A percentile compares a stretch with the other conserved stretches of the same genome.
Conservation (phyloP, 2,329 filamentous ascomycete genomes). For the Fusarium pseudograminearum region DNA sequence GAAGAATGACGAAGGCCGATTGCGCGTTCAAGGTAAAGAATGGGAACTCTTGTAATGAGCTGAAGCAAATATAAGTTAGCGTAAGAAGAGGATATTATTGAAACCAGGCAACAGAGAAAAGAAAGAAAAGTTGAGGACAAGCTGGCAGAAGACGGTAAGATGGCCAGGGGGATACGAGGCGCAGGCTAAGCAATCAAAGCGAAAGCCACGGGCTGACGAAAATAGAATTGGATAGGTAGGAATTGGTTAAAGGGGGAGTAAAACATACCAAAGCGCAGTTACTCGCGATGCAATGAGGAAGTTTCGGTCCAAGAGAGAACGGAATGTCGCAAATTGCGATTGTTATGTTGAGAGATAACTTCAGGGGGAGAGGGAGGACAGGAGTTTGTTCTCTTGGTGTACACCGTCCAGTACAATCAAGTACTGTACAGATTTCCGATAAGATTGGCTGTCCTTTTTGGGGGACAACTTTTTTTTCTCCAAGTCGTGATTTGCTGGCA, state of each 20-base stretch:
- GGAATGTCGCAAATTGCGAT: constrained; percentile 36
- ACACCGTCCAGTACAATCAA: constrained; percentile 5
- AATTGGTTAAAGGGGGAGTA: constrained; percentile 16
- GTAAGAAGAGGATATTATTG: constrained; percentile 6
- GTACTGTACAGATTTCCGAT: constrained; percentile 30
- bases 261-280: constrained; percentile 29
- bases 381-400: constrained; percentile 11
- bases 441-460: constrained; percentile 28
- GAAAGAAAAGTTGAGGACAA: constrained; percentile 41
- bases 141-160: constrained; percentile 37
- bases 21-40: constrained; percentile 42
- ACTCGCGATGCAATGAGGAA: constrained; percentile 5
- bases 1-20: constrained; percentile 38
- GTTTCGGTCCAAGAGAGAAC: constrained; percentile 25
- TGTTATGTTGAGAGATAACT: constrained; percentile 3
- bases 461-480: constrained; percentile 24
- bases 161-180: constrained; percentile 36
- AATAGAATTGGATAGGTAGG: constrained; percentile 1
- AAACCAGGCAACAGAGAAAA: constrained; percentile 28
- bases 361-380: constrained; percentile 19
- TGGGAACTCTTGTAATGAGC: constrained; percentile 36
- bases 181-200: constrained; percentile 23
- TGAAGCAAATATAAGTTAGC: constrained; percentile 32
- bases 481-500: constrained; percentile 36
- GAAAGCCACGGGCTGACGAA: constrained; percentile 24